Base-by-base conservation (phyloP, 495 filamentous ascomycete species). In the Neurospora sp. region DNA sequence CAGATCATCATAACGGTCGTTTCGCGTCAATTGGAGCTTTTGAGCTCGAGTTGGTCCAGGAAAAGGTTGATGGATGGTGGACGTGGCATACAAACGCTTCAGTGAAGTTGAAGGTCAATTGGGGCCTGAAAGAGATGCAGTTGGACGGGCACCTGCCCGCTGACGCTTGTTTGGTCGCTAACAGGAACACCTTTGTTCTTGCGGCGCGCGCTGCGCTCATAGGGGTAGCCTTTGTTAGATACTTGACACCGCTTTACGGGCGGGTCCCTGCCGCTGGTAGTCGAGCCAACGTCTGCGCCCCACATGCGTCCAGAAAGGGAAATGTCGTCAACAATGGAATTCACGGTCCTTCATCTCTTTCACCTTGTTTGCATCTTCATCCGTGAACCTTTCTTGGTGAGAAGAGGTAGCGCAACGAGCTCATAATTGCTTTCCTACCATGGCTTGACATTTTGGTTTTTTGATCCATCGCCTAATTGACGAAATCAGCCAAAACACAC, bases 251-350 rank as follows among this genome's bases (percentile, higher is more conserved):
- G 11, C 48, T 12, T 12, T 3, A 0, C 54, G 18, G 23, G 54
- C 54, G 54, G 54, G 12, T 18, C 20, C 54, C 54, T 66, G 54
- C 54, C 20, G 23, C 54, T 35, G 54, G 54, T 66, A 35, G 27
- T 66, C 54, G 27, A 66, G 54, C 54, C 54, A 66, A 66, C 54
- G 54, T 66, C 27, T 66, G 23, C 54, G 54, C 54, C 12, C 69
- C 70, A 35, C 27, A 4, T 11, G 4, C 6, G n/a, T 39, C 79
- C 76, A 9, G 75, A 79, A 77, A 27, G 37, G 78, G 75, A 72
- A 79, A 70, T 20, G 48, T 75, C 62, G 76, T 81, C 79, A 82
- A 82, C 78, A 82, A n/a, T n/a, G n/a, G n/a, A n/a, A 76, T 75
- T 38, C 70, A 12, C 41, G 20, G 10, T 23, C 27, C 66, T 27